Evolutionary conservation across 1,139 yeast genomes (phyloP), one percentile per base, ranked within the genome.

Genomic region (Meyerozyma smithsonii): DNA sequence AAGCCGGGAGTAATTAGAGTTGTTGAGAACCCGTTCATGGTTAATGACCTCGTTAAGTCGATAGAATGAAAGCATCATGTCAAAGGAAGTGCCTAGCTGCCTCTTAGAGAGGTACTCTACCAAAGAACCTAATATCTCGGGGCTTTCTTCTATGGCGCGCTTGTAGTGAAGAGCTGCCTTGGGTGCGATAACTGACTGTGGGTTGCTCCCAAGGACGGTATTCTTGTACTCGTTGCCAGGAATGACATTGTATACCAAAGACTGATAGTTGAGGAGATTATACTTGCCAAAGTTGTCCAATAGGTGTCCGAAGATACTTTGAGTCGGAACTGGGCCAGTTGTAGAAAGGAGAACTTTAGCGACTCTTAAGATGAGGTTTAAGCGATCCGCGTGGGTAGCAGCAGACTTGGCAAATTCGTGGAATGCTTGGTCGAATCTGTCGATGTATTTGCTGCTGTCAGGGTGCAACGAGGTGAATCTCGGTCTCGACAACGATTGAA

Each of bases 1-100:
- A 8, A 64, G 42, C 2, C 51, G 46, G 2, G 54, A 43, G 33
- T 56, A 47, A 15, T 50, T 45, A 1, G 63, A 51, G 19, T 46
- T 44, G 36, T 46, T 42, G 28, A 62, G 48, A 2, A 54, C 50
- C 32, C 46, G 51, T 39, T 60, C 63, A 23, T 64, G 59, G 12
- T 50, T 54, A 5, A 47, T 42, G 4, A 62, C 48, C 41, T 65
- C 67, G 16, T 56, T 60, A 6, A 69, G 52, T 19, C 59, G 55
- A 38, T 59, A 57, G 37, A 52, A 65, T 2, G 60, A 45, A 15
- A 70, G 49, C 7, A 67, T 43, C 17, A 55, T 58, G 16, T 50
- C 46, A 36, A 67, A 55, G 4, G 56, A 50, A 2, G 28, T 43
- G 4, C 37, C 28, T 32, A 62, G 56, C 2, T 51, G 47, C 12